phyloP scores from a whole-genome alignment of 495 filamentous ascomycete species.

The Annulohypoxylon maeteangense region DNA sequence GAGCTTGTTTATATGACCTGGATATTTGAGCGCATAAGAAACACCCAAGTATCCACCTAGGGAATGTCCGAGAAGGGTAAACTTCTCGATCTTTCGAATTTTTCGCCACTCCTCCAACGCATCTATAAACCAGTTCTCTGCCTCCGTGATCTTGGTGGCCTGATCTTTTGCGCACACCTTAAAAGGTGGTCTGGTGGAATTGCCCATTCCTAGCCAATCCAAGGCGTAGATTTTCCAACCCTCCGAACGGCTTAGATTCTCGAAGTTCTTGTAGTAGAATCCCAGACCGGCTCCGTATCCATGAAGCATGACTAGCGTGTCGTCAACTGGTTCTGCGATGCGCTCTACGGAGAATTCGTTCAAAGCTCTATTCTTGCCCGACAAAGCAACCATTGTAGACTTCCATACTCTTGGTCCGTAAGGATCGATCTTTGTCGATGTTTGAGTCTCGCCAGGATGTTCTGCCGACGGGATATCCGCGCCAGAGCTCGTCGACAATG shows the following conservation, averaged over 20 bases:
- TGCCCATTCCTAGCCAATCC: slow-evolving; percentile 94
- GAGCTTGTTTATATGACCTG: slow-evolving; percentile 91
- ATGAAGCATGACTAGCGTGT: slow-evolving; percentile 95
- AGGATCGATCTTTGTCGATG: slow-evolving; percentile 71
- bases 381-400: slow-evolving; percentile 83
- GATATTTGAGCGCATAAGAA: slow-evolving; percentile 95
- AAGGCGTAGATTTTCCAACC: slow-evolving; percentile 94
- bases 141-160: slow-evolving; percentile 84
- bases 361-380: slow-evolving; percentile 84
- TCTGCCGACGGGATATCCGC: slow-evolving; percentile 45
- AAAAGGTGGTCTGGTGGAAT: slow-evolving; percentile 86
- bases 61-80: slow-evolving; percentile 92
- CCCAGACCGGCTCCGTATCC: slow-evolving; percentile 95
- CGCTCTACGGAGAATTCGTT: slow-evolving; percentile 95
- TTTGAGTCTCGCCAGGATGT: slow-evolving; percentile 59
- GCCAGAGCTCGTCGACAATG: slow-evolving; percentile 46
- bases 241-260: slow-evolving; percentile 75
- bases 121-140: slow-evolving; percentile 96
- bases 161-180: slow-evolving; percentile 82
- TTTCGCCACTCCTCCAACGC: slow-evolving; percentile 95
- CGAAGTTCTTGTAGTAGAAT: slow-evolving; percentile 98
- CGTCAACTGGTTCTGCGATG: slow-evolving; percentile 76
- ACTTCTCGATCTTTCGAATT: slow-evolving; percentile 86
- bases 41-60: slow-evolving; percentile 94
- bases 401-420: slow-evolving; percentile 88